Conservation (phyloP, 805 yeast species). For the Starmera caribaea region DNA sequence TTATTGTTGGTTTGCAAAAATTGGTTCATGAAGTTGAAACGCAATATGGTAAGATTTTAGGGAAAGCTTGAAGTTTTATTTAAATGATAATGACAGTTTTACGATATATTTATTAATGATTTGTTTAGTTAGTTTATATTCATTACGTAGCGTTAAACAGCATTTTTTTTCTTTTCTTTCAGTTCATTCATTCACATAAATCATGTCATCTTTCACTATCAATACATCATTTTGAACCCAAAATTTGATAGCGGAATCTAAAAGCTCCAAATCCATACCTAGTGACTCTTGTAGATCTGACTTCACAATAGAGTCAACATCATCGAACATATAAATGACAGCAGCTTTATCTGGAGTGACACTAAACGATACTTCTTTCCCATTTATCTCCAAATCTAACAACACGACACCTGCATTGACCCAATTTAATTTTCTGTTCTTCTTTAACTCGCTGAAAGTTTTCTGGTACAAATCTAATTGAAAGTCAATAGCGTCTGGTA, state of each 20-base stretch:
- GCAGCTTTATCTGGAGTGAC: constrained; percentile 69
- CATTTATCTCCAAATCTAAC: constrained; percentile 47
- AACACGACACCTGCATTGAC: constrained; percentile 53
- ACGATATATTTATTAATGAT: neutral
- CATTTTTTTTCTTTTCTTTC: neutral
- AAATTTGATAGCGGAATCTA: constrained; percentile 32
- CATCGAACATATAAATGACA: constrained; percentile 41
- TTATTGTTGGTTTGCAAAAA: constrained; percentile 64
- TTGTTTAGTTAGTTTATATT: neutral
- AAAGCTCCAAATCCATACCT: constrained; percentile 32
- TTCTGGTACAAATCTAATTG: constrained; percentile 34
- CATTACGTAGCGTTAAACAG: neutral
- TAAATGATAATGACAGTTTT: neutral
- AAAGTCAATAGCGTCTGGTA: constrained; percentile 34
- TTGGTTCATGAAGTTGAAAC: constrained; percentile 56
- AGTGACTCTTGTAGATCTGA: constrained; percentile 25
- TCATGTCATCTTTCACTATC: constrained; percentile 17
- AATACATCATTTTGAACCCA: constrained; percentile 62
- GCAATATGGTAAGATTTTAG: constrained; percentile 33
- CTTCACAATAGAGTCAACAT: constrained; percentile 17
- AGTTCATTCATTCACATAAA: constrained; percentile 1
- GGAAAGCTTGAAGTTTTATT: constrained; percentile 21
- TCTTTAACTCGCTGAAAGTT: constrained; percentile 33
- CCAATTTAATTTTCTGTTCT: constrained; percentile 50
- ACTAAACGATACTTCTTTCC: constrained; percentile 26